phyloP scores from a whole-genome alignment of 140 eudicot genomes.

The Erigeron philadelphicus region DNA sequence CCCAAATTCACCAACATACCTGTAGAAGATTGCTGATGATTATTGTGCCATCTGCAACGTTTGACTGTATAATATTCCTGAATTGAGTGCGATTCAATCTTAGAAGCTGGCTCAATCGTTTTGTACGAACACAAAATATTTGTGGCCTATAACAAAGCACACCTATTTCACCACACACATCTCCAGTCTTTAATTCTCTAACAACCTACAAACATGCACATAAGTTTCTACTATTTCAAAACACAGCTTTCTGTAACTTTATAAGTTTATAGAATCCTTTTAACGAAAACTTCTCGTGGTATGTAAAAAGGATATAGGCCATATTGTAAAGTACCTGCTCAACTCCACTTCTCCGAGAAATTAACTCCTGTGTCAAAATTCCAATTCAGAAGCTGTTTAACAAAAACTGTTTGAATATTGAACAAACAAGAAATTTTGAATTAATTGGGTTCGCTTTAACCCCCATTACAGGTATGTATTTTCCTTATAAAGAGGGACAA shows the following conservation, averaged over 20 bases:
- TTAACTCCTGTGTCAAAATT: constrained; percentile 55
- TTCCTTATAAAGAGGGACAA: constrained; percentile 3
- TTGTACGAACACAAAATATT: constrained; percentile 69
- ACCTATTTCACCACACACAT: constrained; percentile 75
- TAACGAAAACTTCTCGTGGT: neutral
- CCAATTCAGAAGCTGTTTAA: neutral
- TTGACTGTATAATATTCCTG: constrained; percentile 52
- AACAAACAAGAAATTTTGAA: neutral
- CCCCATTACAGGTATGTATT: neutral
- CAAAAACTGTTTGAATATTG: neutral
- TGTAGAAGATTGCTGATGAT: constrained; percentile 75
- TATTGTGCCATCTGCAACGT: constrained; percentile 75
- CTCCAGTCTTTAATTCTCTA: constrained; percentile 57
- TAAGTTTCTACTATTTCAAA: constrained; percentile 4
- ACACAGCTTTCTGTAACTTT: neutral
- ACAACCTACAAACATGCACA: constrained; percentile 42
- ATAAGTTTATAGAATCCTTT: neutral
- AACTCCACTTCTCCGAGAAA: constrained; percentile 36
- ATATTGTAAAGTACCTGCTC: constrained; percentile 48
- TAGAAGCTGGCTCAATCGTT: constrained; percentile 68
- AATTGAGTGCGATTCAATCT: constrained; percentile 67
- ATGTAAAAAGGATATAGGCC: constrained; percentile 3
- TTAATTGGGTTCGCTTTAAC: neutral
- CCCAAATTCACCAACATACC: constrained; percentile 27
- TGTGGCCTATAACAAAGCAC: constrained; percentile 88